phyloP scores from a whole-genome alignment of 164 flowering plant species.

The Aristolochia fimbriata region DNA sequence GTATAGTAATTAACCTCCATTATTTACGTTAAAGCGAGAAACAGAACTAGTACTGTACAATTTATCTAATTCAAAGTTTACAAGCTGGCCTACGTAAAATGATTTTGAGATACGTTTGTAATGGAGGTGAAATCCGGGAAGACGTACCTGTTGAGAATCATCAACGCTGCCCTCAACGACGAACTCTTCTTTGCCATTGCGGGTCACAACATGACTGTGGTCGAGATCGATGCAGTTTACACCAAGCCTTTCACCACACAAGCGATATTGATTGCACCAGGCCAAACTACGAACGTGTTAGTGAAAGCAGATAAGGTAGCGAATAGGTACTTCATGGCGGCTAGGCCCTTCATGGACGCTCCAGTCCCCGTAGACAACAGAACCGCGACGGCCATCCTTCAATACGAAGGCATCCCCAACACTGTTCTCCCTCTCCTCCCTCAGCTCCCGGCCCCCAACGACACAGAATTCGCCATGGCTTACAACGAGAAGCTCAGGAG shows the following conservation, averaged over 20 bases:
- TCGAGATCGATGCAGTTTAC: conserved; percentile 64
- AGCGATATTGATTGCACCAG: conserved; percentile 46
- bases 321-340: conserved; percentile 47
- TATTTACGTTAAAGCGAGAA: too few species aligned
- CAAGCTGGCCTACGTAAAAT: too few species aligned
- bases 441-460: conserved; percentile 37
- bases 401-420: conserved; percentile 46
- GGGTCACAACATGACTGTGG: conserved; percentile 50
- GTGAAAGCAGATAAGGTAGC: conserved; percentile 32
- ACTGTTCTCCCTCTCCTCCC: conserved; percentile 7
- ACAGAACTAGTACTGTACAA: not conserved
- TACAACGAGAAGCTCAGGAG: conserved; percentile 44
- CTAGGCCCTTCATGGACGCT: conserved; percentile 74
- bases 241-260: conserved; percentile 35
- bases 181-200: conserved; percentile 70
- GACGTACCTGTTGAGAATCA: conserved; percentile 38
- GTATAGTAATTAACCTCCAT: too few species aligned
- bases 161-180: conserved; percentile 74
- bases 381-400: conserved; percentile 59
- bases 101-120: conserved; percentile 29
- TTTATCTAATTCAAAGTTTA: too few species aligned
- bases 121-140: conserved; percentile 42
- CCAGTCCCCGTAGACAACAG: conserved; percentile 52
- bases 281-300: conserved; percentile 76
- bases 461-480: conserved; percentile 48